These are phyloP conservation scores for Coelastrella sp. DNA, from an alignment of 139 green algal genomes.

Conservation along the genomic window DNA sequence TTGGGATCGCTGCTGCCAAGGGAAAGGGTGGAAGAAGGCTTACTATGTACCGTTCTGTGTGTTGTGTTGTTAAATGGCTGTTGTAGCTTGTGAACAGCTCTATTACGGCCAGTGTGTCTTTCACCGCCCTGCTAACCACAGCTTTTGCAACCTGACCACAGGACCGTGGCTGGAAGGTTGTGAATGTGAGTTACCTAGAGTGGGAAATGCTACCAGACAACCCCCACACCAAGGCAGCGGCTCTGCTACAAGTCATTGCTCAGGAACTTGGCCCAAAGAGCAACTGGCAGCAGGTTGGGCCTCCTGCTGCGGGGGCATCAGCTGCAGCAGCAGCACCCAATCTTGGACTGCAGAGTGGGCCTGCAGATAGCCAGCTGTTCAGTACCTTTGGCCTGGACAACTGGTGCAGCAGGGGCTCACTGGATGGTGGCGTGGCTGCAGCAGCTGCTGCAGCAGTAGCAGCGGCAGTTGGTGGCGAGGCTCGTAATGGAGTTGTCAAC, in stretches of 20 bases:
- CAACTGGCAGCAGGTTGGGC: slow-evolving; percentile 14
- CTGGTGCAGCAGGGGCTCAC: background rate
- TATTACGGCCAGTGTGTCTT: too few relatives aligned
- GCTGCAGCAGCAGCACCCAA: slow-evolving; percentile 1
- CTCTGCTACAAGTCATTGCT: slow-evolving; percentile 37
- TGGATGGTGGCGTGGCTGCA: background rate
- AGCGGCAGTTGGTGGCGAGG: background rate
- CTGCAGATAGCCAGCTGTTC: background rate
- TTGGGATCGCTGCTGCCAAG: background rate
- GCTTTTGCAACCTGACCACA: background rate
- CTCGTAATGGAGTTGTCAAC: background rate
- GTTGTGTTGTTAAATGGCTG: too few relatives aligned
- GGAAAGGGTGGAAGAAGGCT: too few relatives aligned
- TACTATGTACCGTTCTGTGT: too few relatives aligned
- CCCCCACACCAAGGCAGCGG: background rate
- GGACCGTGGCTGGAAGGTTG: slow-evolving; percentile 57
- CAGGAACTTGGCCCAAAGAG: slow-evolving; percentile 23
- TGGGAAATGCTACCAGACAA: slow-evolving; percentile 47
- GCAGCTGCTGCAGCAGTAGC: background rate
- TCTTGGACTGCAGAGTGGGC: background rate
- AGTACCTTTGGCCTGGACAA: background rate
- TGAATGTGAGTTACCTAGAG: slow-evolving; percentile 53
- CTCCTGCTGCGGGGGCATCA: background rate
- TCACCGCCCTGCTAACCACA: too few relatives aligned
- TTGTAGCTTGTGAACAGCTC: too few relatives aligned